Percentiles rank a stretch among this genome's conserved stretches.
Conservation (phyloP, 2,329 filamentous ascomycete species). For the Penicillium sp. region DNA sequence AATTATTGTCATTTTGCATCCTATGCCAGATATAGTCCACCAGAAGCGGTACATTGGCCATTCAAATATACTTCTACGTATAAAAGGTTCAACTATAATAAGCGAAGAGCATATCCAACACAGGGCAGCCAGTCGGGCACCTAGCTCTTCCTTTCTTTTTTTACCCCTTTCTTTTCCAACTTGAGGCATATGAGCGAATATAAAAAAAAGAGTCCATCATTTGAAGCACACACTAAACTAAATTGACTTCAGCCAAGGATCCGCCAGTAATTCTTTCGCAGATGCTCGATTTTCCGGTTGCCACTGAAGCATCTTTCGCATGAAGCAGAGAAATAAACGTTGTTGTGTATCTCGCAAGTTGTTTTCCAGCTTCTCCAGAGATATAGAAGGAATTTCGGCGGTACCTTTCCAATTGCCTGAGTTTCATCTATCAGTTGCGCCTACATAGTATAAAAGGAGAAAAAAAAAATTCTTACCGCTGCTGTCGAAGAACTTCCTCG, state of each 20-base stretch:
- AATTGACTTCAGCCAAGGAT: constrained; percentile 20
- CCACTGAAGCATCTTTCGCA: constrained; percentile 23
- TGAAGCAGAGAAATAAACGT: constrained; percentile 16
- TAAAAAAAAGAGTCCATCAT: not conserved
- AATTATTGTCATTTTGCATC: no score
- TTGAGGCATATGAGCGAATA: not conserved
- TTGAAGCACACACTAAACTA: constrained; percentile 4
- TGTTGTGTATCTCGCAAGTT: constrained; percentile 12
- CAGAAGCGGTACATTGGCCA: no score
- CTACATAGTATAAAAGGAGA: not conserved
- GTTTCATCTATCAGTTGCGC: constrained; percentile 2
- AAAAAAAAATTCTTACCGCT: not conserved
- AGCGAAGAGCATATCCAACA: no score
- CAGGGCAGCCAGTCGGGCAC: no score
- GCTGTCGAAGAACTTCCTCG: not conserved
- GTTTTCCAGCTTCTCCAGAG: constrained; percentile 15
- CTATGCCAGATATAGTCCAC: no score
- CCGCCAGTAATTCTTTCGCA: constrained; percentile 15
- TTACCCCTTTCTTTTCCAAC: no score
- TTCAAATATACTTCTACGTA: no score
- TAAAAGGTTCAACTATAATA: no score
- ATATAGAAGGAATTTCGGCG: constrained; percentile 9
- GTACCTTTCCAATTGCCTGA: constrained; percentile 17
- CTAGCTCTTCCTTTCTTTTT: no score
- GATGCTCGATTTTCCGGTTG: constrained; percentile 14